Base-by-base conservation (phyloP, 441 rosid species). In the Jatropha multifida region DNA sequence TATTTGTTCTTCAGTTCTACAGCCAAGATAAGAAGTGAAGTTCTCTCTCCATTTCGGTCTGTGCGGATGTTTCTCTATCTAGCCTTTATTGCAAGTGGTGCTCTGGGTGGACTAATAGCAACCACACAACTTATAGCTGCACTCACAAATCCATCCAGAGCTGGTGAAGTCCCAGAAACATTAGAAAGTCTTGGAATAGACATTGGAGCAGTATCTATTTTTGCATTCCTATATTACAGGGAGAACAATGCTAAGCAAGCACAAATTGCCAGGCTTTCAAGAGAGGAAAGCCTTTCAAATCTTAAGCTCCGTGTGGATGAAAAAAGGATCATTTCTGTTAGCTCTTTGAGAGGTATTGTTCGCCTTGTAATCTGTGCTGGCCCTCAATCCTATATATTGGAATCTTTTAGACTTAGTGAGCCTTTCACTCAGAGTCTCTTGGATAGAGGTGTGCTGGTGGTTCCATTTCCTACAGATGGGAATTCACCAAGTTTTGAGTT, bases 31-130 rank as follows among this genome's bases (percentile, higher is more conserved):
- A 88, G 95, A 71, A 89, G 93, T 74, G 97, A 92, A 87, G 99
- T 94, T 80, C 92, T 91, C 41, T 77, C 99, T 75, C 99, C 99
- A 23, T 94, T 94, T 77, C 90, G 93, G 67, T 81, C 99, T 56
- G 89, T 94, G 48, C 90, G 97, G 74, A 91, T 94, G 97, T 94
- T 94, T 89, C 93, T 94, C 77, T 94, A 94, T 82, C 88, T 89
- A 13, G 90, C 97, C 13, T 93, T 94, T 77, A 82, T 93, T 48
- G 96, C 96, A 4, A 93, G 99, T 65, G 94, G 82, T 68, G 70
- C 84, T 38, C 76, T 94, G 67, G 99, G 99, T 79, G 92, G 92
- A 77, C 79, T 94, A 26, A 93, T 94, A 79, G 99, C 97, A 62
- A 74, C 86, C 46, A 85, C 97, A 23, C 94, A 83, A 79, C 85